These are phyloP conservation scores for Botrytis medusae DNA, from an alignment of 2,329 filamentous ascomycete species.

Conservation along the genomic window DNA sequence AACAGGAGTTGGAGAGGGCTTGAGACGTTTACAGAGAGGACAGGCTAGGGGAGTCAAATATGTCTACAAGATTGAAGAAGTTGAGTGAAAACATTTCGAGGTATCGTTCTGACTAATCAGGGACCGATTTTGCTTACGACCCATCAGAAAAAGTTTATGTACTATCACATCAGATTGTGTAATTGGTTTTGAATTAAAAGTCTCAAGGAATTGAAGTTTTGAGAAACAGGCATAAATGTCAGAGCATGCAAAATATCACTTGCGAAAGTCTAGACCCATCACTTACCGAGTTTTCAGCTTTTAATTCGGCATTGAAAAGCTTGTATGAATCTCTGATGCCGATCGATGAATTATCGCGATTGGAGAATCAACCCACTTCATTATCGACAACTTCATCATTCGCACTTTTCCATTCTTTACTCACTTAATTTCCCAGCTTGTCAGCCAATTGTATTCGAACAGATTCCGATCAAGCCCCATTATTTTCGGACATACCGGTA, in stretches of 20 bases:
- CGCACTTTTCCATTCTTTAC: not conserved
- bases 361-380: not conserved
- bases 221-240: not conserved
- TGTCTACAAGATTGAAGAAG: conserved; percentile 45
- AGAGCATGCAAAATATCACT: not conserved
- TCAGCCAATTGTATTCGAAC: not conserved
- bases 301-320: conserved; percentile 2
- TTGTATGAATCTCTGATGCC: not conserved
- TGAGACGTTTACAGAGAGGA: conserved; percentile 56
- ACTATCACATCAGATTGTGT: not conserved
- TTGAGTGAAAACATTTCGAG: not conserved
- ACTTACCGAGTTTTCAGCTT: not conserved
- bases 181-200: not conserved
- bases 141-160: not conserved
- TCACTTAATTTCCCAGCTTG: not conserved
- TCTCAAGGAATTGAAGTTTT: not conserved
- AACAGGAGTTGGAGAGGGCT: conserved; percentile 47
- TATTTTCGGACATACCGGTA: not conserved
- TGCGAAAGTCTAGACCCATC: not conserved
- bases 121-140: not conserved
- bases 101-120: not conserved
- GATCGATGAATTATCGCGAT: not conserved
- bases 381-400: not conserved
- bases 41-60: conserved; percentile 64
- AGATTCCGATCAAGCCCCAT: conserved; percentile 1